Base-by-base conservation (phyloP, 2,329 filamentous ascomycete genomes). In the Knufia petricola region DNA sequence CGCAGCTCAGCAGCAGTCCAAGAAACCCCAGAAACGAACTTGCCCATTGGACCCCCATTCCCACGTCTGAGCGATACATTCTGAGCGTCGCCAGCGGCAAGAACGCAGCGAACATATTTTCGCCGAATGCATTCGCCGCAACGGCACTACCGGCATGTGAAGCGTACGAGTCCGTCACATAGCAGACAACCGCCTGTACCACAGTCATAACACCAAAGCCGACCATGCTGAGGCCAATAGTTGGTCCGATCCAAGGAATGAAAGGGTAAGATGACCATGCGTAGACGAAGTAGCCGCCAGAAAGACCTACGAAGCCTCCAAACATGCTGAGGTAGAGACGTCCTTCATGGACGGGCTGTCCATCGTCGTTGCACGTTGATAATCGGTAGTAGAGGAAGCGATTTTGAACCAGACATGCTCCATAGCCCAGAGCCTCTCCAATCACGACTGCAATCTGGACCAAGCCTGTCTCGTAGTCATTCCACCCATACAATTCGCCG, bases 401-500 rank as follows among this genome's bases (percentile, higher is more conserved):
- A 64, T 75, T 75, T 52, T 76, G 72, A 24, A 75, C 54, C 59
- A 73, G 70, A 59, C 76, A 69, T 26, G 69, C 63, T 3, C 58
- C 64, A 63, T 71, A 77, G 8, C 71, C 72, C 7, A 74, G 38
- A 1, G 67, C 30, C 50, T 73, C 70, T 12, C 72, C 72, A 4
- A 73, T 58, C 2, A 73, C 66, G 8, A 74, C 60, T 1, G 71
- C 67, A 13, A 51, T 59, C 52, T 74, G 71, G 0, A 73, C 63
- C 23, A 70, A 63, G n/a, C 70, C 70, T 9, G 67, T 68, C 23
- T 63, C 62, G 71, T 45, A 73, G 66, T 53, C 69, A 63, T 9
- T 65, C 84, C 84, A 87, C 70, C 79, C 79, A 75, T 87, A 87
- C 62, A 87, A 77, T 3, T 82, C 83, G 41, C 83, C 82, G 59